Conservation (phyloP, 768 basidiomycete genomes). For the Xerocomus spinulosus region DNA sequence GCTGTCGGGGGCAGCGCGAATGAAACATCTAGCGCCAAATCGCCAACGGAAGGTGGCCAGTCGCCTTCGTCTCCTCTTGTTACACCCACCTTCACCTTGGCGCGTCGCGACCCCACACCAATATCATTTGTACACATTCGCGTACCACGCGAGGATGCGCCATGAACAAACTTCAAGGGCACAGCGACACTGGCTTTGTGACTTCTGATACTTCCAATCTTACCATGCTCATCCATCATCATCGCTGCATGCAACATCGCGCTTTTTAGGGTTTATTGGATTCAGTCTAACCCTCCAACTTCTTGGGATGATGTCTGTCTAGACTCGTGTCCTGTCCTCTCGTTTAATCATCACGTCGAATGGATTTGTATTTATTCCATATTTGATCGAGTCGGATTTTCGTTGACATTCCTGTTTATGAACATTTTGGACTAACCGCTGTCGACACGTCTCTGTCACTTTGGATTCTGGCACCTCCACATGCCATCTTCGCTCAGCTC, state of each 20-base stretch:
- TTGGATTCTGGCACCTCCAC: neutral
- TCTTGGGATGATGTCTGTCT: slow-evolving; percentile 21
- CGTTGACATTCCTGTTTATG: slow-evolving; percentile 12
- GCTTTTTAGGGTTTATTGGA: slow-evolving; percentile 1
- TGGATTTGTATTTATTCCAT: slow-evolving; percentile 23
- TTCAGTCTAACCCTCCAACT: neutral
- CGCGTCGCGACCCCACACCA: slow-evolving; percentile 33
- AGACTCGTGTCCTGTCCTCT: slow-evolving; percentile 27
- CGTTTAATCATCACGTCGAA: slow-evolving; percentile 25
- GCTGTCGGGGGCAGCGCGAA: slow-evolving; percentile 61
- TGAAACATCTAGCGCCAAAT: slow-evolving; percentile 30
- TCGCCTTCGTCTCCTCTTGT: slow-evolving; percentile 39
- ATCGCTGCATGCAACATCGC: slow-evolving; percentile 5
- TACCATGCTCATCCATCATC: slow-evolving; percentile 2
- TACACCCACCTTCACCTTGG: slow-evolving; percentile 59
- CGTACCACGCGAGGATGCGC: slow-evolving; percentile 2
- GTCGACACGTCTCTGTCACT: neutral
- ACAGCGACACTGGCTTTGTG: slow-evolving; percentile 6
- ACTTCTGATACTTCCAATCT: slow-evolving; percentile 10
- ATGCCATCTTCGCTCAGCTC: neutral
- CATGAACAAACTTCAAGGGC: slow-evolving; percentile 4
- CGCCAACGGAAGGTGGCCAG: slow-evolving; percentile 12
- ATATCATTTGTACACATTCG: slow-evolving; percentile 5
- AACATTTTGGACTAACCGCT: neutral
- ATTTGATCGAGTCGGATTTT: slow-evolving; percentile 15